These are phyloP conservation scores for Celoporthe dispersa DNA, from an alignment of 2,329 filamentous ascomycete species.

Conservation along the genomic window DNA sequence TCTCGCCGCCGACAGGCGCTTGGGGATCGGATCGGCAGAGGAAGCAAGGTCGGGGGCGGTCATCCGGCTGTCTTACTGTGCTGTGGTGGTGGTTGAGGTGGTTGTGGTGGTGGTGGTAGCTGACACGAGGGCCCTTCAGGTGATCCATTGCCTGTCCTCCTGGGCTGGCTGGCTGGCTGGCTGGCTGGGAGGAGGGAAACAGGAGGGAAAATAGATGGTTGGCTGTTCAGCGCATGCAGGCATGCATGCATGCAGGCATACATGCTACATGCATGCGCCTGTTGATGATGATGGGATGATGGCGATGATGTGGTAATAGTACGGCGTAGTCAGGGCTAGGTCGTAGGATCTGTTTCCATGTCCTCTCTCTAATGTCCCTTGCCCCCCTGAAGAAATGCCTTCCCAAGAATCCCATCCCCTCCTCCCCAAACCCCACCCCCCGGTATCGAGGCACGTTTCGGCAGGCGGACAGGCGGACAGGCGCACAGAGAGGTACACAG, in stretches of 20 bases:
- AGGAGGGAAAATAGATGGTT: too few species aligned
- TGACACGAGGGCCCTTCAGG: not conserved
- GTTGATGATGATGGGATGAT: not conserved
- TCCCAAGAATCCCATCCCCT: not conserved
- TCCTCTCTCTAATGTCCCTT: not conserved
- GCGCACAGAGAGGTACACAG: too few species aligned
- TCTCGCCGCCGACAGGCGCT: not conserved
- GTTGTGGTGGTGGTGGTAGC: not conserved
- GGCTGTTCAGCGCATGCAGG: too few species aligned
- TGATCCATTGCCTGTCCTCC: not conserved
- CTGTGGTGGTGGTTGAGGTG: not conserved
- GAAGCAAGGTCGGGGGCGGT: not conserved
- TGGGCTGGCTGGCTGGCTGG: not conserved
- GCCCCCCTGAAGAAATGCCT: not conserved
- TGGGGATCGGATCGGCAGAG: not conserved
- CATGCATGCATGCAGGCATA: too few species aligned
- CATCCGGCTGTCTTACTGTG: not conserved
- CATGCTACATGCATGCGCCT: too few species aligned
- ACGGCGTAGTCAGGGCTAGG: not conserved
- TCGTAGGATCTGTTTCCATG: slow-evolving; percentile 4
- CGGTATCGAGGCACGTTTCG: not conserved
- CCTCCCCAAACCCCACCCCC: too few species aligned
- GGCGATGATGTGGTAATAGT: too few species aligned
- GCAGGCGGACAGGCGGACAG: not conserved
- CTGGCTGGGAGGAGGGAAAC: not conserved